Base-by-base conservation (phyloP, 306 rosid species). In the Sindora glabra region DNA sequence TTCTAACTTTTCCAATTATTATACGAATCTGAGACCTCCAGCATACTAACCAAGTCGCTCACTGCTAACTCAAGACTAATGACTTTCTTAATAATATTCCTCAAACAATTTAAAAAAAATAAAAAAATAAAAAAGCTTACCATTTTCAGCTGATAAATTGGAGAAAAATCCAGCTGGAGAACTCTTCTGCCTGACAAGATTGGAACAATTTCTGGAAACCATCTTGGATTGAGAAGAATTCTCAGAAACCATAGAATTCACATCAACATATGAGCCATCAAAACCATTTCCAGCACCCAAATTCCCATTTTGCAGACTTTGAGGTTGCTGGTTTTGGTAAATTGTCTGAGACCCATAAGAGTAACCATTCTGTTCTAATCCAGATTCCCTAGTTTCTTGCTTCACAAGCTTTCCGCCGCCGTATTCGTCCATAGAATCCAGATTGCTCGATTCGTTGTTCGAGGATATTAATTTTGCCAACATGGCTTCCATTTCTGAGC, bases 101-200 rank as follows among this genome's bases (percentile, higher is more conserved):
- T n/a, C n/a, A n/a, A 23, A 21, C 44, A 24, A 48, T 6, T 11
- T 23, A 1, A 47, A 25, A 16, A 19, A 22, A 52, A 50, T 18
- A 54, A 54, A 44, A 12, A 61, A 44, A 16, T 42, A 9, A 52
- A 48, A 42, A 42, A 3, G 4, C 48, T 59, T 82, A 90, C 97
- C 94, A 71, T 73, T 81, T 59, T 83, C 81, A 60, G 48, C 38
- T 10, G 75, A 26, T 13, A 59, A 69, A 62, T 44, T 59, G 48
- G 81, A 59, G 84, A 83, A 78, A 60, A 87, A 68, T 11, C 68
- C 91, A 42, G 91, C 75, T 8, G 96, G 91, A 22, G 86, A 87
- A 63, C 94, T 90, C 54, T 60, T 79, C 59, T 83, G 89, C 64
- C 97, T 79, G 22, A 60, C 34, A 48, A 79, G 79, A 77, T 77